Conservation (phyloP, 352 stramenopile genomes). For the Blastocystis sp. region DNA sequence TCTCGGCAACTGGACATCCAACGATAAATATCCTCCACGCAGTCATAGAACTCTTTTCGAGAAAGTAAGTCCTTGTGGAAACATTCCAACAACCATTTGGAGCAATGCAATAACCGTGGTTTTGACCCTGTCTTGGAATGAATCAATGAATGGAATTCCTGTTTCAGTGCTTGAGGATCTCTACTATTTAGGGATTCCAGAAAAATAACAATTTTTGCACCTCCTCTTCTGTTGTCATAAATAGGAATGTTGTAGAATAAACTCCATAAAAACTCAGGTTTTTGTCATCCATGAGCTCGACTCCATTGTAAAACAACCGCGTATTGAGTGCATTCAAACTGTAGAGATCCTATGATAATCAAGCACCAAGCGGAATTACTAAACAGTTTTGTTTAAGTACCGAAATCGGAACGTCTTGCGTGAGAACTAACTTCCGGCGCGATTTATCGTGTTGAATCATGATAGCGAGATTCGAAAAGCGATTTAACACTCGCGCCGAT, state of each 20-base stretch:
- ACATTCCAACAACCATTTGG: constrained; percentile 9
- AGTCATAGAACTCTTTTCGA: background rate
- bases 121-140: background rate
- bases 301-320: background rate
- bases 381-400: constrained; percentile 11
- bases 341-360: background rate
- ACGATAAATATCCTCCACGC: background rate
- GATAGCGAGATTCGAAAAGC: background rate
- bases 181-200: background rate
- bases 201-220: background rate
- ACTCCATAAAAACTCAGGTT: background rate
- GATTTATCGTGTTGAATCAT: constrained; percentile 32
- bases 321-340: constrained; percentile 5
- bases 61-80: background rate
- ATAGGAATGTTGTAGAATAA: constrained; percentile 11
- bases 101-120: background rate
- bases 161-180: background rate
- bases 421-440: background rate
- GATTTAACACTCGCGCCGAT: background rate
- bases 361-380: background rate
- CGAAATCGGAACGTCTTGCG: background rate
- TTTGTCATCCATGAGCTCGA: background rate
- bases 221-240: constrained; percentile 47
- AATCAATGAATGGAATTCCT: background rate
- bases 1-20: background rate